phyloP scores from a whole-genome alignment of 2,329 filamentous ascomycete species.

The Sporothrix protearum region DNA sequence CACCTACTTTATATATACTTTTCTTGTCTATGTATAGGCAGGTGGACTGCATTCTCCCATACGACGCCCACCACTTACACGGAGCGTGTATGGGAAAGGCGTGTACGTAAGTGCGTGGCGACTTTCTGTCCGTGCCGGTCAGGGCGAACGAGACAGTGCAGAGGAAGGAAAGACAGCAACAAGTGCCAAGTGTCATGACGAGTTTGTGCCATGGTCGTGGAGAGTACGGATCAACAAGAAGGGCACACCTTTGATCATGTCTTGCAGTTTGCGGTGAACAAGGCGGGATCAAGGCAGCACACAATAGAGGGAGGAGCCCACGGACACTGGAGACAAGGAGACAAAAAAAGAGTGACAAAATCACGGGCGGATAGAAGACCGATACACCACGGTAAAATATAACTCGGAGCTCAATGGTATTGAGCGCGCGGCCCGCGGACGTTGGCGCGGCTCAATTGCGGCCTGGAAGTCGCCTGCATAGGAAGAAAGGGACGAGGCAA shows the following conservation, averaged over 20 bases:
- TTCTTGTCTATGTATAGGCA: not conserved
- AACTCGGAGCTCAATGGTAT: not conserved
- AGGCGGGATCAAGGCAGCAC: not conserved
- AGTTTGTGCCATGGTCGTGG: not conserved
- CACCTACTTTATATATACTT: not conserved
- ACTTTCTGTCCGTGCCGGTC: not conserved
- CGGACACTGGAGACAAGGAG: too few relatives aligned
- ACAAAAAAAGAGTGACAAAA: not conserved
- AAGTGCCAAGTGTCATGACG: not conserved
- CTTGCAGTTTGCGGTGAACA: not conserved
- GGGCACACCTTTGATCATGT: not conserved
- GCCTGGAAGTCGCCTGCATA: not conserved
- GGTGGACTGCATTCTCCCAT: slow-evolving; percentile 1
- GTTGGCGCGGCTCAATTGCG: slow-evolving; percentile 4
- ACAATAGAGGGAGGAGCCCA: not conserved
- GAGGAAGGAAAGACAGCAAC: not conserved
- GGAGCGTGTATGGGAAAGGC: not conserved
- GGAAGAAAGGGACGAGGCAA: not conserved
- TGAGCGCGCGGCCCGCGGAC: not conserved
- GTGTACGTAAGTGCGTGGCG: not conserved
- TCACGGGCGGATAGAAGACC: not conserved
- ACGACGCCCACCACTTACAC: not conserved
- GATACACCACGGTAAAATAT: slow-evolving; percentile 6
- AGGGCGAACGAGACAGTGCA: not conserved
- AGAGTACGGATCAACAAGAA: not conserved